Percentiles rank a stretch among this genome's conserved stretches.
phyloP scores from a whole-genome alignment of 2,329 filamentous ascomycete species.

The Penicillium sp. region DNA sequence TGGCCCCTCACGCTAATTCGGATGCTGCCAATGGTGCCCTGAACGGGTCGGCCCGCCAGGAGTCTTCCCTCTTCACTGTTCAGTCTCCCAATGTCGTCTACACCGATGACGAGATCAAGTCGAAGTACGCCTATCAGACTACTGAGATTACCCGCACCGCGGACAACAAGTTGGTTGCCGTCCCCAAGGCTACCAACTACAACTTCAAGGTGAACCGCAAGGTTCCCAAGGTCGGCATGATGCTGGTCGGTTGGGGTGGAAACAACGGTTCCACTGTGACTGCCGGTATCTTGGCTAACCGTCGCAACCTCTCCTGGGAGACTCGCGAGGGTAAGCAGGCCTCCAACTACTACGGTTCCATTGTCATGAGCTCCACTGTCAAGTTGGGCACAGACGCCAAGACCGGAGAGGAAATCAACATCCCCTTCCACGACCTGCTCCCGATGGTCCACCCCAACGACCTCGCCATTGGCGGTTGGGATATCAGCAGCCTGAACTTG shows the following conservation, averaged over 20 bases:
- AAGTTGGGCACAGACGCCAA: constrained; percentile 87
- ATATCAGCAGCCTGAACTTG: constrained; percentile 88
- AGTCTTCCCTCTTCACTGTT: constrained; percentile 68
- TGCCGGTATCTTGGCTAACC: constrained; percentile 94
- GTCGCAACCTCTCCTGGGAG: constrained; percentile 80
- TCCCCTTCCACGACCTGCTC: constrained; percentile 89
- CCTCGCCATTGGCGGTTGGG: constrained; percentile 92
- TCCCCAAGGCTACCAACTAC: constrained; percentile 83
- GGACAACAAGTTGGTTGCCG: constrained; percentile 75
- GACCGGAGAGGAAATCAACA: constrained; percentile 86
- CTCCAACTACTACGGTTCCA: constrained; percentile 97
- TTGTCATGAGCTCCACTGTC: constrained; percentile 95
- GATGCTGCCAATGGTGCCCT: constrained; percentile 54
- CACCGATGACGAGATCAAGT: constrained; percentile 80
- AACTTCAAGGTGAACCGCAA: constrained; percentile 97
- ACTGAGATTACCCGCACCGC: constrained; percentile 70
- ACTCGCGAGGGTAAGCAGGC: constrained; percentile 81
- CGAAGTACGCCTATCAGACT: constrained; percentile 95
- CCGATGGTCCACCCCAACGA: constrained; percentile 98
- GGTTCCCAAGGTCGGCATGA: constrained; percentile 89
- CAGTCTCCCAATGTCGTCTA: constrained; percentile 90
- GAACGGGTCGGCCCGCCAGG: constrained; percentile 49
- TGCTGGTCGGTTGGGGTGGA: constrained; percentile 96
- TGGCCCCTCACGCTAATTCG: constrained; percentile 87
- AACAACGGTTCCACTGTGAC: constrained; percentile 98